phyloP scores from a whole-genome alignment of 2,329 filamentous ascomycete species.

The Mycogone perniciosa region DNA sequence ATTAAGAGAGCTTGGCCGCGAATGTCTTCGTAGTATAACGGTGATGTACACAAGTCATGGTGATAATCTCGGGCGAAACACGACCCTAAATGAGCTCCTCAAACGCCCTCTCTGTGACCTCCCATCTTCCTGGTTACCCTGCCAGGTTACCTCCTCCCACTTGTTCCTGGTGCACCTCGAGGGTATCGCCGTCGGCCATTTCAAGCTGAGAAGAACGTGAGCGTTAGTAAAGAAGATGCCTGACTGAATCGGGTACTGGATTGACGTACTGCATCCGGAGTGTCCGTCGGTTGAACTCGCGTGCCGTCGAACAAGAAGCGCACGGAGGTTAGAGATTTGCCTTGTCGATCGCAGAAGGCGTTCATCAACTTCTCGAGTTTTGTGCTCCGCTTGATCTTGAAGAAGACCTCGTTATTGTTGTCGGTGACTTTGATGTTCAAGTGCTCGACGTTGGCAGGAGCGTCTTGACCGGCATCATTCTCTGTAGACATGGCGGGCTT shows the following conservation, averaged over 20 bases:
- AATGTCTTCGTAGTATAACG: constrained; percentile 4
- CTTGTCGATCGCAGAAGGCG: constrained; percentile 93
- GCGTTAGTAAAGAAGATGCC: background rate
- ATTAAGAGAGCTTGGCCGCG: background rate
- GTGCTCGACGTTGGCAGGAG: constrained; percentile 61
- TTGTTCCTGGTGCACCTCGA: constrained; percentile 98
- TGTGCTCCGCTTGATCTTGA: constrained; percentile 98
- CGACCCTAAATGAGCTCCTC: constrained; percentile 5
- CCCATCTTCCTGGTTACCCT: background rate
- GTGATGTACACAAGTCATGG: constrained; percentile 7
- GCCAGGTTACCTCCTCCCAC: constrained; percentile 62
- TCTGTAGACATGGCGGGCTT: constrained; percentile 38
- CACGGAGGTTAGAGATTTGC: constrained; percentile 76
- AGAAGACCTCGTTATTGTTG: constrained; percentile 99
- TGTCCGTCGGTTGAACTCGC: constrained; percentile 82
- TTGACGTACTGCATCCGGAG: constrained; percentile 76
- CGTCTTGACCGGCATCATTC: constrained; percentile 41
- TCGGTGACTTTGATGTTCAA: constrained; percentile 99
- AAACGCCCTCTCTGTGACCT: background rate
- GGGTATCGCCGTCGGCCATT: constrained; percentile 91
- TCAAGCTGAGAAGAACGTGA: constrained; percentile 59
- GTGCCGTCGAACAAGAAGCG: constrained; percentile 96
- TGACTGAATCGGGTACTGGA: background rate
- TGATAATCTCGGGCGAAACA: constrained; percentile 5
- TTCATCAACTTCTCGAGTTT: constrained; percentile 97